Percentiles rank a stretch among this genome's conserved stretches.
Conservation (phyloP, 345 rosid genomes). For the Brassica juncea region DNA sequence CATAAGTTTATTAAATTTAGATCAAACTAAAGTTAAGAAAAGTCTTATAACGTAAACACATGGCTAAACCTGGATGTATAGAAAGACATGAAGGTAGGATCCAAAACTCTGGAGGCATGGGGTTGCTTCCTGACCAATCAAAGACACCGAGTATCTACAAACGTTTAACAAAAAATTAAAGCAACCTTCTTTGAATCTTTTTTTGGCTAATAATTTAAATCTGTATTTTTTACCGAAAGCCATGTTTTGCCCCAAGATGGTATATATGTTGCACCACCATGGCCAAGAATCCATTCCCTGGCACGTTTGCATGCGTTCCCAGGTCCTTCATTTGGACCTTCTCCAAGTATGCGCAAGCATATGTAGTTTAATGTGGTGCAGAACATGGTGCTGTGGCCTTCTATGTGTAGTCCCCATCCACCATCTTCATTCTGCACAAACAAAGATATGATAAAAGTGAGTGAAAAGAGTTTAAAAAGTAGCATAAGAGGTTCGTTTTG, state of each 20-base stretch:
- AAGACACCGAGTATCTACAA: slow-evolving; percentile 48
- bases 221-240: slow-evolving; percentile 29
- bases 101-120: slow-evolving; percentile 81
- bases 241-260: slow-evolving; percentile 60
- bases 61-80: slow-evolving; percentile 54
- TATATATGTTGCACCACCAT: slow-evolving; percentile 47
- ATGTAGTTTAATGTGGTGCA: slow-evolving; percentile 47
- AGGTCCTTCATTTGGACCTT: slow-evolving; percentile 49
- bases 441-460: background rate
- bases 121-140: slow-evolving; percentile 64
- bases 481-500: background rate
- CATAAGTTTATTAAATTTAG: background rate
- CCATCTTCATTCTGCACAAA: slow-evolving; percentile 49
- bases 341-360: slow-evolving; percentile 49
- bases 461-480: background rate
- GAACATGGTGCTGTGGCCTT: slow-evolving; percentile 49
- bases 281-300: slow-evolving; percentile 49
- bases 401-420: slow-evolving; percentile 54
- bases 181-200: background rate
- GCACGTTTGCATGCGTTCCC: slow-evolving; percentile 44
- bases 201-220: background rate
- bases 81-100: slow-evolving; percentile 57
- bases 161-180: background rate
- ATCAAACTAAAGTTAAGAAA: background rate
- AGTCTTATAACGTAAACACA: background rate